Evolutionary conservation across 208 protist genomes (phyloP), one percentile per base, ranked within the genome.

Genomic region (Porcisia hertigi): DNA sequence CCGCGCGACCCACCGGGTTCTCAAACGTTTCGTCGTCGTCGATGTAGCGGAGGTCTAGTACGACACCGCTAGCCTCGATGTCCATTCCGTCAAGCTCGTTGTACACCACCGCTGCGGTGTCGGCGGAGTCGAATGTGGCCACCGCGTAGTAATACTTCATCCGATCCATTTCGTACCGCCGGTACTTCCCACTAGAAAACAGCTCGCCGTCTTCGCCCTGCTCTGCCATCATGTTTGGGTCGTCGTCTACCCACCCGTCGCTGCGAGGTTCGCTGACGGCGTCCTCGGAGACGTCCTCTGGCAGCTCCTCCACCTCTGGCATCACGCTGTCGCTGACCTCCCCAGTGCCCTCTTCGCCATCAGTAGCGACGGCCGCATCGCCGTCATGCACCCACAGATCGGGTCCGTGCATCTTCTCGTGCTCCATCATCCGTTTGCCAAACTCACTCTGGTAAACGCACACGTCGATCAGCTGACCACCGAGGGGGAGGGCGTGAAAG

Each of bases 91-190:
- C 97, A 54, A 98, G 94, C 74, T 98, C 89, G 18, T 95, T 87
- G 91, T 99, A 99, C 53, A 99, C 92, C 12, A 83, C 82, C 2
- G 85, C 88, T 0, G 98, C 97, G 20, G 98, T 99, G 20, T 92
- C 91, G 6, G 89, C 66, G 2, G 83, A 93, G 88, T 99, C 98
- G 84, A 98, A 99, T 54, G 92, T 95, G 25, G 97, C 97, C 1
- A 99, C 89, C n/a, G 98, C 98, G 87, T 99, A 99, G 86, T 98
- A 99, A 86, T 99, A 99, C 81, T 90, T 93, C 87, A 98, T 92
- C 49, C 95, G 90, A 75, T 95, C 76, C 76, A 98, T 91, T 85
- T 99, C 97, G 88, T 99, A 99, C 77, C 88, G 81, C 58, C 96
- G 87, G 75, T 94, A 94, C 85, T 97, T 96, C 59, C 96, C 96